Conservation (phyloP, 1,139 yeast genomes). For the Petasospora fabianii region DNA sequence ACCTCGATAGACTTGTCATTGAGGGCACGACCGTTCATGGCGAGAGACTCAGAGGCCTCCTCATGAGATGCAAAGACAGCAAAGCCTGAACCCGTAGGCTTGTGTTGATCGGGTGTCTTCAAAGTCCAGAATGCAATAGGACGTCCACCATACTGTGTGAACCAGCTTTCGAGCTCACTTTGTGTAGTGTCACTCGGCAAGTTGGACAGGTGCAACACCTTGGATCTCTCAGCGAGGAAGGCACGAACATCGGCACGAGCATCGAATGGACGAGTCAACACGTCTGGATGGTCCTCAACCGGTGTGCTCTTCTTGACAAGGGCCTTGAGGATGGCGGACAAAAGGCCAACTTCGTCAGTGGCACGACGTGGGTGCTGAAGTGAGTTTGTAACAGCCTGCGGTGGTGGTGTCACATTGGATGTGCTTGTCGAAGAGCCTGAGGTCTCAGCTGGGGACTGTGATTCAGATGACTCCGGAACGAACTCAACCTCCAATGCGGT, state of each 20-base stretch:
- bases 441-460: slow-evolving; percentile 1
- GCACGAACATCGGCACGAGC: slow-evolving; percentile 63
- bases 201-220: slow-evolving; percentile 73
- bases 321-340: slow-evolving; percentile 45
- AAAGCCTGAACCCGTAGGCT: slow-evolving; percentile 65
- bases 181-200: slow-evolving; percentile 86
- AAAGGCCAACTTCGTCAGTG: slow-evolving; percentile 36
- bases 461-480: not conserved
- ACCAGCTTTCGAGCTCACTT: slow-evolving; percentile 88
- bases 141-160: slow-evolving; percentile 78
- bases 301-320: slow-evolving; percentile 55
- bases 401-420: not conserved
- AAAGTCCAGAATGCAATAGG: slow-evolving; percentile 91
- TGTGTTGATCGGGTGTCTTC: slow-evolving; percentile 50
- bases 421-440: slow-evolving; percentile 1
- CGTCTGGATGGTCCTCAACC: slow-evolving; percentile 47
- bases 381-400: not conserved
- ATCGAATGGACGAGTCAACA: slow-evolving; percentile 73
- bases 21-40: slow-evolving; percentile 74
- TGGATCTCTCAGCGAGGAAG: slow-evolving; percentile 69
- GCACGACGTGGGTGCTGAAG: slow-evolving; percentile 11
- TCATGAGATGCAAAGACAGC: slow-evolving; percentile 83
- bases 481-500: slow-evolving; percentile 56
- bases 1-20: slow-evolving; percentile 78
- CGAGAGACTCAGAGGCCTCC: slow-evolving; percentile 74